Conservation (phyloP, 2,329 filamentous ascomycete genomes). For the Aspergillus sp. region DNA sequence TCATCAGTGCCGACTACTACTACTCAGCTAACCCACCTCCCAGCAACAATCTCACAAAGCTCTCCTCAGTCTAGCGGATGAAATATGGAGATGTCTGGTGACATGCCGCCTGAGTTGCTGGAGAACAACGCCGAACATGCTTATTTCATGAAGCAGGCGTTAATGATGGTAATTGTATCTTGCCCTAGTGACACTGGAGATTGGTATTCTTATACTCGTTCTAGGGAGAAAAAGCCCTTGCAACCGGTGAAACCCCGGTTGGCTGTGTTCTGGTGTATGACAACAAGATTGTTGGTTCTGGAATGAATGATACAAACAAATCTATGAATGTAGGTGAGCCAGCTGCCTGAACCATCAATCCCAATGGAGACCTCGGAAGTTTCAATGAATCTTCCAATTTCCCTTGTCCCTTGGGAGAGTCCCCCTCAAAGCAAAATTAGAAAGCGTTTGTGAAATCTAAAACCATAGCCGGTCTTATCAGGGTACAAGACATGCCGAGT, state of each 20-base stretch:
- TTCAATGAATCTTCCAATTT: too few species aligned
- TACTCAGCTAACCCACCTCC: not conserved
- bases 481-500: slow-evolving; percentile 93
- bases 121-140: slow-evolving; percentile 46
- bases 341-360: not conserved
- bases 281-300: slow-evolving; percentile 76
- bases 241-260: slow-evolving; percentile 89
- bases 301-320: slow-evolving; percentile 96
- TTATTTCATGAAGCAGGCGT: slow-evolving; percentile 79
- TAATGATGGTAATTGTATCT: slow-evolving; percentile 69
- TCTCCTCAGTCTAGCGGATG: not conserved
- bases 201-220: slow-evolving; percentile 2
- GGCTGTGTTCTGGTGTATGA: slow-evolving; percentile 90
- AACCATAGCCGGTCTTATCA: slow-evolving; percentile 38
- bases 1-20: not conserved
- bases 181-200: slow-evolving; percentile 7
- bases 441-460: not conserved
- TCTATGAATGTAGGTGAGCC: slow-evolving; percentile 63
- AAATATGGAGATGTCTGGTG: not conserved
- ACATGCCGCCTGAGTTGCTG: not conserved
- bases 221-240: slow-evolving; percentile 81
- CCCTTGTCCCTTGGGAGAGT: not conserved
- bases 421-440: not conserved
- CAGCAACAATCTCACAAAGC: not conserved
- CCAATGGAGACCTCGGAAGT: not conserved